Base-by-base conservation (phyloP, 169 alveolate genomes). In the Eimeria acervulina region DNA sequence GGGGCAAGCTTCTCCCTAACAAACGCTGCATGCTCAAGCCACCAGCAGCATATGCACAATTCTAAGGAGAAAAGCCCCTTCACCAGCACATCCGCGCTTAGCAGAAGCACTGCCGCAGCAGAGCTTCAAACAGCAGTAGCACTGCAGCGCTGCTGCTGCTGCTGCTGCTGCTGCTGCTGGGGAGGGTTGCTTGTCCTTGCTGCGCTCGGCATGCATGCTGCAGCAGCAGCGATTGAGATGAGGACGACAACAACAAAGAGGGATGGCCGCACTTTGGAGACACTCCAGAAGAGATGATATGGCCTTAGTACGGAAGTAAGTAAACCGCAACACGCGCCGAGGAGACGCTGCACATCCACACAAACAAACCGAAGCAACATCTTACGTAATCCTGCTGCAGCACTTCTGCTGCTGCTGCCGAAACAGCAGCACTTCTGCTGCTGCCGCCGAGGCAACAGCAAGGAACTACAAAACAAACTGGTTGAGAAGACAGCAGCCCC, bases 241-340 rank as follows among this genome's bases (percentile, higher is more conserved):
- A 44, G 87, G 61, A 13, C 55, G 61, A 66, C 23, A 19, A 5
- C n/a, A 23, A 83, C 19, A 61, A 61, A 10, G 38, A 93, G n/a
- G 26, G 10, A 19, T 10, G 59, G 38, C 21, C 96, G 0, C 33
- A 94, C 96, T 90, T 44, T 61, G 44, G 66, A 81, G 90, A 33
- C 87, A 81, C 6, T 81, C 89, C 33, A 83, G 33, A 15, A 81
- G 96, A 36, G 94, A 28, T 7, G 84, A 31, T 33, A 83, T 81
- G 44, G 59, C 94, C 61, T 94, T 84, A 15, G 93, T 83, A 63
- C 72, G 90, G 94, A 94, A 81, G 70, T 83, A 81, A 33, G 94
- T 83, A 78, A 94, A 83, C 33, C 88, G 76, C 74, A 94, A 44
- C 74, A 94, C 94, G 26, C 80, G 93, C 61, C 76, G 88, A 28